phyloP scores from a whole-genome alignment of 202 grass and related monocot genomes.

The Panicum virgatum region DNA sequence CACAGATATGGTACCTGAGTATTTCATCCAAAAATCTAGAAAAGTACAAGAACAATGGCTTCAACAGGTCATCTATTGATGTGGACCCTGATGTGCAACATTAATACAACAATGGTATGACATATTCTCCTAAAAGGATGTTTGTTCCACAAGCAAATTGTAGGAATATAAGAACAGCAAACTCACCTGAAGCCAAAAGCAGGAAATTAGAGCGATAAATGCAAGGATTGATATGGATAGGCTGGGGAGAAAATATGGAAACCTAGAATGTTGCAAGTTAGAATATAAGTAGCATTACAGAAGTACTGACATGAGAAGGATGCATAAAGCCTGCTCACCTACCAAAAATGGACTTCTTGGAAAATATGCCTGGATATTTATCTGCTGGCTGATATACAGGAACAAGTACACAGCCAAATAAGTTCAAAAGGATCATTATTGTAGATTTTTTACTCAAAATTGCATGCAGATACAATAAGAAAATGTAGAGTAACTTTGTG shows the following conservation, averaged over 20 bases:
- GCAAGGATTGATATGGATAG: constrained; percentile 67
- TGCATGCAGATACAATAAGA: neutral
- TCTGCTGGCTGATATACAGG: constrained; percentile 67
- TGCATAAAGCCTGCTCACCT: constrained; percentile 48
- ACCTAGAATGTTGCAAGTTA: constrained; percentile 52
- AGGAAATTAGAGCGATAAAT: constrained; percentile 53
- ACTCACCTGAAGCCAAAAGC: constrained; percentile 80
- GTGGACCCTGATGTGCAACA: too few relatives aligned
- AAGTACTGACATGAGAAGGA: constrained; percentile 3
- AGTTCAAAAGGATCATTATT: neutral
- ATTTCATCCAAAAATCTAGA: neutral
- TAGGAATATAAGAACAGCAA: constrained; percentile 9
- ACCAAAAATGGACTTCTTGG: constrained; percentile 69
- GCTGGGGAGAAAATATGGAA: constrained; percentile 85
- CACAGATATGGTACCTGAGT: too few relatives aligned
- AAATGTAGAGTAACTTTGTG: neutral
- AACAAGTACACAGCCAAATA: constrained; percentile 17
- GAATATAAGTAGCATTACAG: constrained; percentile 31
- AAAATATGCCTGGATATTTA: constrained; percentile 85
- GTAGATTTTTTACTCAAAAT: neutral
- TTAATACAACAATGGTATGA: neutral
- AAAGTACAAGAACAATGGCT: too few relatives aligned
- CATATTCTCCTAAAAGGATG: neutral
- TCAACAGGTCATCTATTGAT: too few relatives aligned
- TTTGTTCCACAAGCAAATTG: constrained; percentile 18